phyloP scores from a whole-genome alignment of 2,329 filamentous ascomycete genomes.

The Colletotrichum sp. region DNA sequence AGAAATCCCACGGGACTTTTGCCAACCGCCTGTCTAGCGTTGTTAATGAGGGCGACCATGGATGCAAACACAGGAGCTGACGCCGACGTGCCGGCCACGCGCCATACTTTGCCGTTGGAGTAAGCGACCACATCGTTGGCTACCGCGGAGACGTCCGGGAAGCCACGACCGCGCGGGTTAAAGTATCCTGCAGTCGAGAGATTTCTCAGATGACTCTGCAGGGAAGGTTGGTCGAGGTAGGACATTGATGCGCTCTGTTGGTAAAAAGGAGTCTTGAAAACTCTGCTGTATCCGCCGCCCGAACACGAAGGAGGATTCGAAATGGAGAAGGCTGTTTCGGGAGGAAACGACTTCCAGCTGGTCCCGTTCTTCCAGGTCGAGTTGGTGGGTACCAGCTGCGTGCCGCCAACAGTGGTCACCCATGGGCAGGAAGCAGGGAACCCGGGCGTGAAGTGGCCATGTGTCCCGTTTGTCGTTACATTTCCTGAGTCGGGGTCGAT shows the following conservation, averaged over 20 bases:
- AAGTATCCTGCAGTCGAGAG: slow-evolving; percentile 25
- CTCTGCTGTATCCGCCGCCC: not conserved
- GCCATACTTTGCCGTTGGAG: not conserved
- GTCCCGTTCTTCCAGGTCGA: not conserved
- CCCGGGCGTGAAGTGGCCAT: slow-evolving; percentile 41
- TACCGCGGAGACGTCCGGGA: slow-evolving; percentile 45
- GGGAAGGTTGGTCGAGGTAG: not conserved
- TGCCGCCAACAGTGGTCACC: slow-evolving; percentile 45
- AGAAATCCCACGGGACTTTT: slow-evolving; percentile 42
- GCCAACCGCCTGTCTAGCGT: slow-evolving; percentile 35
- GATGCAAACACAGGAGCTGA: slow-evolving; percentile 23
- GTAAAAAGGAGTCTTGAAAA: not conserved
- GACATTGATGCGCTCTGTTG: not conserved
- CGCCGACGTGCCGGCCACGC: not conserved
- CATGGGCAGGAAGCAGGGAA: slow-evolving; percentile 53
- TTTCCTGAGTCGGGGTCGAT: not conserved
- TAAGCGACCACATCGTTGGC: slow-evolving; percentile 51
- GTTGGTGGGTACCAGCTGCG: not conserved
- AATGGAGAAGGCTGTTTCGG: not conserved
- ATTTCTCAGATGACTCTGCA: not conserved
- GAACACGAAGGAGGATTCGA: not conserved
- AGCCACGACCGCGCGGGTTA: slow-evolving; percentile 38
- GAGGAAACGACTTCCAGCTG: not conserved
- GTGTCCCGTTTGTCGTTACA: slow-evolving; percentile 22
- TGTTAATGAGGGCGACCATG: slow-evolving; percentile 33